Base-by-base conservation (phyloP, 495 filamentous ascomycete genomes). In the Neurospora intermedia region DNA sequence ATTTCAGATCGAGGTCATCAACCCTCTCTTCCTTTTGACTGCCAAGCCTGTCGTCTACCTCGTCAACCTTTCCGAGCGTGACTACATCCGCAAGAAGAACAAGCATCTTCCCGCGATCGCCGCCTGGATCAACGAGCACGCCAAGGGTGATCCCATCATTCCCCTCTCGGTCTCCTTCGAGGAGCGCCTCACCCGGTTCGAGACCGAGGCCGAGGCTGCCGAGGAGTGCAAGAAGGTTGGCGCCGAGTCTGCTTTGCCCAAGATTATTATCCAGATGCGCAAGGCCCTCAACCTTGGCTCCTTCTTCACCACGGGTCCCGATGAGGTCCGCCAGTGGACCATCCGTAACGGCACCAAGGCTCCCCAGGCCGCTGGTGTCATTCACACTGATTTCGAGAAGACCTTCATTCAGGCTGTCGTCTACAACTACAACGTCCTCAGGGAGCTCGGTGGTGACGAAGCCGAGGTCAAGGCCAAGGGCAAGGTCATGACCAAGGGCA, bases 51-150 rank as follows among this genome's bases (percentile, higher is more conserved):
- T 96, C 43, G 96, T 99, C 78, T 98, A 92, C 86, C 88, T 99
- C 66, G 92, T 98, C 84, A 99, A 99, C 85, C 87, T 99, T 71
- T 94, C 91, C 76, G 96, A 99, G 85, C 94, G 89, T 83, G 96
- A 98, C 83, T 99, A 95, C 83, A 92, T 98, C 83, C 92, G 96
- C 77, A 94, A 98, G 87, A 98, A 98, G 90, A 99, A 98, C 89
- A 98, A 98, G 90, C 90, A 98, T 86, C 91, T 98, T 18, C 87
- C 91, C 74, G 94, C 94, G 85, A 91, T 99, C 78, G 91, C 91
- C 75, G 89, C 92, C 78, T 98, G 96, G 95, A 89, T 98, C 83
- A 95, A 98, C 83, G 88, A 91, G 77, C 87, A 98, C 83, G 93
- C 94, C 3, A 80, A 89, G 39, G 94, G 94, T 69, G 94, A 97